Base-by-base conservation (phyloP, 495 filamentous ascomycete species). In the Trichoderma virens region DNA sequence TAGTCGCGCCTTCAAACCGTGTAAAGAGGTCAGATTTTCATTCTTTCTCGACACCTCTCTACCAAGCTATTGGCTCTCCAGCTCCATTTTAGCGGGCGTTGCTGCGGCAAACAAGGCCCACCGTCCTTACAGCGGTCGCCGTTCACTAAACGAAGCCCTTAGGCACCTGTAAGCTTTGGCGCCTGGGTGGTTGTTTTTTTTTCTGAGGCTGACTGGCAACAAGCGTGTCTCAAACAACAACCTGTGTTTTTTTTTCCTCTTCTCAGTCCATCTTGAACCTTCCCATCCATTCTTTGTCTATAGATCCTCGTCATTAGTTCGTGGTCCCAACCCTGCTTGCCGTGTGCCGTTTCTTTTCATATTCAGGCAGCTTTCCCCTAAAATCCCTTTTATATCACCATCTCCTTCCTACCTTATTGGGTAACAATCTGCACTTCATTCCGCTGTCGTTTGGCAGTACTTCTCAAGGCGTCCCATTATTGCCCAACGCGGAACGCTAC, bases 71-170 rank as follows among this genome's bases (percentile, higher is more conserved):
- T 47, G 51, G 51, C 51, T 27, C 23, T 25, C 4, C 25, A 30
- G 51, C 51, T 56, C 51, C 25, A 30, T 27, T 16, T 11, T 27
- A 23, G 16, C n/a, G 51, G 23, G 51, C 51, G 51, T 56, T 56
- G 51, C 51, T 56, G 51, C 51, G 51, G 51, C 51, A 56, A 56
- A 56, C 51, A 56, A 25, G 51, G 8, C 51, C 51, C 6, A 35
- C 6, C 6, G 6, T 35, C 25, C 16, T 11, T 20, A 28, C 7
- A 56, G 27, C 11, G 51, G 51, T 18, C 25, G 2, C 25, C 51
- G 25, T 30, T 30, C 51, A 56, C 51, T 56, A n/a, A 30, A 30
- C 16, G n/a, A n/a, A n/a, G n/a, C n/a, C n/a, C n/a, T n/a, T n/a
- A n/a, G n/a, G n/a, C n/a, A 14, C 41, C 41, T 20, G 41, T 45